Percentiles rank a stretch among this genome's conserved stretches.
Conservation (phyloP, 352 stramenopile species). For the Phytophthora hybrid region DNA sequence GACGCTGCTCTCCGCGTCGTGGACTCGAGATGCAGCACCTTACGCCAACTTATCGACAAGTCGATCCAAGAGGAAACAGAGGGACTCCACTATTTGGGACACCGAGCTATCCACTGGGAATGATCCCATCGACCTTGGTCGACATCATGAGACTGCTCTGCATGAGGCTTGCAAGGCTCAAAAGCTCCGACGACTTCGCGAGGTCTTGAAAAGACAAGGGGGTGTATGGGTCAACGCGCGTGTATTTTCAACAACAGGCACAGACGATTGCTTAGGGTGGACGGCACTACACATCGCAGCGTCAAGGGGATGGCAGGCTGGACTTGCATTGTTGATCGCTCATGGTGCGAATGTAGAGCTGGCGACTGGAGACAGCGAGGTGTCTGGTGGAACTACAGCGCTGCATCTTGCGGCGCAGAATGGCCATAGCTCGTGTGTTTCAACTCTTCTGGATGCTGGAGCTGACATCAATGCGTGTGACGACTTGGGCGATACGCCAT, state of each 20-base stretch:
- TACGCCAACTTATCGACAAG: not conserved
- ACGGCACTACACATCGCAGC: constrained; percentile 45
- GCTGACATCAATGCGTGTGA: constrained; percentile 32
- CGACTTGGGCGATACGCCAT: constrained; percentile 27
- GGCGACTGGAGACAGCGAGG: constrained; percentile 1
- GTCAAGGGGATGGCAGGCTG: constrained; percentile 36
- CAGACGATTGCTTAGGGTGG: constrained; percentile 20
- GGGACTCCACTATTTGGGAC: constrained; percentile 14
- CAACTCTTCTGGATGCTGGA: constrained; percentile 39
- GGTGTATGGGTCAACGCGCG: constrained; percentile 15
- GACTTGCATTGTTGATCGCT: constrained; percentile 36
- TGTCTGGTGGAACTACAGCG: constrained; percentile 14
- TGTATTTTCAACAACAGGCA: not conserved
- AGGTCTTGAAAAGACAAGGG: constrained; percentile 22
- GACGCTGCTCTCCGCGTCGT: constrained; percentile 27
- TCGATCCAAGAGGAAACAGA: not conserved
- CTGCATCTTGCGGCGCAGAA: constrained; percentile 41
- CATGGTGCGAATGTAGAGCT: constrained; percentile 38
- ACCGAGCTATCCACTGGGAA: constrained; percentile 18
- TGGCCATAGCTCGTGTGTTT: constrained; percentile 35
- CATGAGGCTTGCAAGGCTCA: constrained; percentile 13
- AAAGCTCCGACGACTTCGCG: constrained; percentile 22
- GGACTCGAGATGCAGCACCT: not conserved
- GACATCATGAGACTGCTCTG: constrained; percentile 10
- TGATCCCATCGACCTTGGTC: not conserved